phyloP scores from a whole-genome alignment of 805 yeast genomes.

The Schwanniomyces vanrijiae region DNA sequence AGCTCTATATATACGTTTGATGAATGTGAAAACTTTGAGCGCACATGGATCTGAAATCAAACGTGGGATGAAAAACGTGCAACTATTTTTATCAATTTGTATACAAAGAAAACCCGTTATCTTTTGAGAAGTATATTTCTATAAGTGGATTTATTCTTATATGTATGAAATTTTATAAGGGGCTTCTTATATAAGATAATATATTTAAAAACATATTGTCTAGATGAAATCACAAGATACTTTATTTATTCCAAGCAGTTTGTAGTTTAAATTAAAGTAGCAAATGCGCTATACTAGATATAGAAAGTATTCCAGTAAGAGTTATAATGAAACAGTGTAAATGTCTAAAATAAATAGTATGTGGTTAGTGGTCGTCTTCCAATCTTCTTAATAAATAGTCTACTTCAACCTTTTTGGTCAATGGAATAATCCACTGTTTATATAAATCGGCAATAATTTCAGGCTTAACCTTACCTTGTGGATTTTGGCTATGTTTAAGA shows the following conservation, averaged over 20 bases:
- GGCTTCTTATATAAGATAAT: not conserved
- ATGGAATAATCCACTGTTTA: conserved; percentile 85
- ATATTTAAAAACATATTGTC: not conserved
- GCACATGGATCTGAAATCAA: not conserved
- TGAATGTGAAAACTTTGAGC: not conserved
- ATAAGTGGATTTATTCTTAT: not conserved
- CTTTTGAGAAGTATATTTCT: not conserved
- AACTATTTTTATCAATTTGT: not conserved
- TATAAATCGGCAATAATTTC: conserved; percentile 81
- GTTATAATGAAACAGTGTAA: not conserved
- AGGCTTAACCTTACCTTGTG: conserved; percentile 75
- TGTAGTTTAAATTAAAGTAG: too few species aligned
- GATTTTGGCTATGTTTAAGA: conserved; percentile 63
- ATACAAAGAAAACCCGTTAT: not conserved
- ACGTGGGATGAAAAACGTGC: not conserved
- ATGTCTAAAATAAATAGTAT: not conserved
- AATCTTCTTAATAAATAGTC: conserved; percentile 84
- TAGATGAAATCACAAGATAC: too few species aligned
- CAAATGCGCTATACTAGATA: too few species aligned
- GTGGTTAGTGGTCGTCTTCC: conserved; percentile 50
- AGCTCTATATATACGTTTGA: not conserved
- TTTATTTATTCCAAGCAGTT: too few species aligned
- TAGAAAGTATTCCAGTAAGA: not conserved
- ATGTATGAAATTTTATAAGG: not conserved
- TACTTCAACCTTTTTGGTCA: conserved; percentile 93